Evolutionary conservation across 345 rosid genomes (phyloP).

Genomic region (Noccaea caerulescens): DNA sequence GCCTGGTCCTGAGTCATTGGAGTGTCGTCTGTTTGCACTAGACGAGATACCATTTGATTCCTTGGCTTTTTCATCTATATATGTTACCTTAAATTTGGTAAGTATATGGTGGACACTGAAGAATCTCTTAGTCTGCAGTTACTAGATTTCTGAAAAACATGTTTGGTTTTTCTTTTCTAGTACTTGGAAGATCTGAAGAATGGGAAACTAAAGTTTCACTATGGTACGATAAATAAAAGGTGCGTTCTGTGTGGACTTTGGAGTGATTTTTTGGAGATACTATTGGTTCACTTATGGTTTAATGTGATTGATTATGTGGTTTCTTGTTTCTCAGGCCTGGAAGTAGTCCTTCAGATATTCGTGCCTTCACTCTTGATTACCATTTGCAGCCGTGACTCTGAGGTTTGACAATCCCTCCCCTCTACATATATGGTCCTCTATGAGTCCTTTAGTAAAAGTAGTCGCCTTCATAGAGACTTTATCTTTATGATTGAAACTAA

Average conservation of each 20-base stretch:
- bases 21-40: conserved; percentile 76
- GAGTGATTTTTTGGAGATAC: conserved; percentile 9
- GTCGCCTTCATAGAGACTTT: background rate
- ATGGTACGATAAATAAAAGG: conserved; percentile 93
- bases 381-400: conserved; percentile 66
- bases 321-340: conserved; percentile 68
- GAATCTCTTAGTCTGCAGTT: background rate
- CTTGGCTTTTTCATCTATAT: conserved; percentile 90
- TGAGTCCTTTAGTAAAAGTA: background rate
- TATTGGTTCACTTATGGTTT: background rate
- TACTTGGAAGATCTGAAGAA: conserved; percentile 75
- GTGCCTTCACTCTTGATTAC: conserved; percentile 72
- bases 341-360: conserved; percentile 86
- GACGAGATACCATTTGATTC: conserved; percentile 91
- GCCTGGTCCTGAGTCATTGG: conserved; percentile 93
- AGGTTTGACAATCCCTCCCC: conserved; percentile 23
- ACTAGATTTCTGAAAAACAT: background rate
- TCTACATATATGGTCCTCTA: background rate
- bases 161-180: conserved; percentile 48
- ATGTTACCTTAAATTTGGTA: conserved; percentile 83
- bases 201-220: conserved; percentile 76
- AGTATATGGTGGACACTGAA: conserved; percentile 31
- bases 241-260: conserved; percentile 23
- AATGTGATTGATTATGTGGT: conserved; percentile 14
- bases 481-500: background rate